Conservation (phyloP, 2,329 filamentous ascomycete genomes). For the Cladosporium sp. region DNA sequence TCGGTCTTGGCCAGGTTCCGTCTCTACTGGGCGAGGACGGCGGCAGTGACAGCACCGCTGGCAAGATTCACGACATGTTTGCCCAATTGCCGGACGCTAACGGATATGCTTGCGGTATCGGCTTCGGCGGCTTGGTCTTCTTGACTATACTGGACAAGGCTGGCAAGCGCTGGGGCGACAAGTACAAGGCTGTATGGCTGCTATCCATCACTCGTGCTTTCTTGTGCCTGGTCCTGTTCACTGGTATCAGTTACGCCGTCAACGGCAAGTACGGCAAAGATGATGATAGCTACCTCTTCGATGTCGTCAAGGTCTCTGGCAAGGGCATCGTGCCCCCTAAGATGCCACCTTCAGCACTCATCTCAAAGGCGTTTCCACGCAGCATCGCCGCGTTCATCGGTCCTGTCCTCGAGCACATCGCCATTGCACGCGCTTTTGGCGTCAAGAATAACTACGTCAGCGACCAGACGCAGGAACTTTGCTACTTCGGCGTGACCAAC, state of each 20-base stretch:
- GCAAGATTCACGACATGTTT: constrained; percentile 61
- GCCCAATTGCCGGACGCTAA: constrained; percentile 57
- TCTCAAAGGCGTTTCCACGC: constrained; percentile 55
- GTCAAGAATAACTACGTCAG: constrained; percentile 63
- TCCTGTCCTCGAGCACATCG: constrained; percentile 63
- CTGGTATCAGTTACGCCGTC: constrained; percentile 62
- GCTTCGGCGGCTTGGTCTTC: constrained; percentile 58
- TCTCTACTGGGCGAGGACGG: constrained; percentile 58
- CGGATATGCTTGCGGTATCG: constrained; percentile 60
- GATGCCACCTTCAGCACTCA: constrained; percentile 49
- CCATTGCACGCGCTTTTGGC: constrained; percentile 64
- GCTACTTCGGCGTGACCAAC: constrained; percentile 55
- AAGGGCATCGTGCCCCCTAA: constrained; percentile 55
- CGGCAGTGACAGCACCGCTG: constrained; percentile 54
- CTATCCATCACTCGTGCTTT: constrained; percentile 62
- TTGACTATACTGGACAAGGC: constrained; percentile 59
- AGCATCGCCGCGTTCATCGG: constrained; percentile 64
- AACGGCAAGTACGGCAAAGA: constrained; percentile 51
- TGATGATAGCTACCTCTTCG: constrained; percentile 53
- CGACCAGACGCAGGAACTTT: constrained; percentile 65
- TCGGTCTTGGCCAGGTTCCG: constrained; percentile 61
- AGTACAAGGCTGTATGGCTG: constrained; percentile 59
- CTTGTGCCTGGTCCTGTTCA: constrained; percentile 61
- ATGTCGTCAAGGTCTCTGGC: constrained; percentile 58
- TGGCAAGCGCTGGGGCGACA: constrained; percentile 60